A percentile compares a stretch with the other conserved stretches of the same genome.
Conservation (phyloP, 495 filamentous ascomycete genomes). For the Wilcoxina mikolae region DNA sequence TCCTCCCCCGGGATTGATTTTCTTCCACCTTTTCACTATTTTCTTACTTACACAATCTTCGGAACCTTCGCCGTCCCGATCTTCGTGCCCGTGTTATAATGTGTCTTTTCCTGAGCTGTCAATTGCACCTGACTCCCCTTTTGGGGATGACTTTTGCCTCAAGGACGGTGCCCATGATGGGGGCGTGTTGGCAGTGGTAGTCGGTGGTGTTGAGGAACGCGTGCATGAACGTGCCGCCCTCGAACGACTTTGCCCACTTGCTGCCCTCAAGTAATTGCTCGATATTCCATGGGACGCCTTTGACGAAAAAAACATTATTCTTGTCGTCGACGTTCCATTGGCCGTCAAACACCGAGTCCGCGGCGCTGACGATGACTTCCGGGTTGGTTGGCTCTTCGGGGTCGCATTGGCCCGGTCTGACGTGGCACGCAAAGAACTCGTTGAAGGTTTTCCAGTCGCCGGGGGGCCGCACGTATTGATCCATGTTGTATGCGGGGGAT, state of each 20-base stretch:
- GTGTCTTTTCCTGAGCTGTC: background rate
- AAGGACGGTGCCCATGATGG: conserved; percentile 23
- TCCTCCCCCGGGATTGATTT: no score
- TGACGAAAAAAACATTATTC: conserved; percentile 20
- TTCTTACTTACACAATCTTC: background rate
- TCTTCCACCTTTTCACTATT: no score
- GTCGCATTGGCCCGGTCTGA: conserved; percentile 19
- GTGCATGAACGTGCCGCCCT: conserved; percentile 26
- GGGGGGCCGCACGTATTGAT: conserved; percentile 19
- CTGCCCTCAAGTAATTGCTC: conserved; percentile 18
- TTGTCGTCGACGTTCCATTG: conserved; percentile 12
- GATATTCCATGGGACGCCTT: conserved; percentile 28
- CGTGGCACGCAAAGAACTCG: conserved; percentile 26
- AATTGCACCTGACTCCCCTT: conserved; percentile 11
- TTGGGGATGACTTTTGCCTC: conserved; percentile 25
- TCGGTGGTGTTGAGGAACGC: conserved; percentile 28
- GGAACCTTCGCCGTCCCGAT: conserved; percentile 14
- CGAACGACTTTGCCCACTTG: conserved; percentile 12
- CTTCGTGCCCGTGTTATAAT: conserved; percentile 12
- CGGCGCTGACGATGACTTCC: conserved; percentile 19
- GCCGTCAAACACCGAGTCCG: conserved; percentile 25
- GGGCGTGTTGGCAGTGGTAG: conserved; percentile 29
- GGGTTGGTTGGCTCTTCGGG: conserved; percentile 15
- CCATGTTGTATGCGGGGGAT: conserved; percentile 17
- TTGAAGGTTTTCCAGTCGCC: conserved; percentile 30